Evolutionary conservation across 164 flowering plant genomes (phyloP).

Genomic region (Chimonanthus salicifolius): DNA sequence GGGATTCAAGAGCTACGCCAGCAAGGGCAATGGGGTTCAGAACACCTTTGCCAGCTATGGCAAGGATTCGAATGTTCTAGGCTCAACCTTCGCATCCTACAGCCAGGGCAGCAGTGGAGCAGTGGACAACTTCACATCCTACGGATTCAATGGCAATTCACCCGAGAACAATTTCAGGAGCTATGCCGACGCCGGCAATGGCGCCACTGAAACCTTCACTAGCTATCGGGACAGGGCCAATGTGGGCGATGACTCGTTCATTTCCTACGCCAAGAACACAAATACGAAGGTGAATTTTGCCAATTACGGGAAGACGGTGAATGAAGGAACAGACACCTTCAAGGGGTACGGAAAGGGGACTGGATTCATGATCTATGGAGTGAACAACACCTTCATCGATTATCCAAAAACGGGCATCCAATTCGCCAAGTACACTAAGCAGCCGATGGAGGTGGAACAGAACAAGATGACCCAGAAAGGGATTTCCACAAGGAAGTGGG

Average conservation of each 20-base stretch:
- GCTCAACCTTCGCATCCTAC: conserved; percentile 51
- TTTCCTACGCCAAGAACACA: conserved; percentile 53
- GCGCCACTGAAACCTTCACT: conserved; percentile 35
- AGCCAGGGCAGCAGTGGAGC: conserved; percentile 45
- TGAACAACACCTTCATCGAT: conserved; percentile 46
- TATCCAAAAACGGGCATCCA: conserved; percentile 33
- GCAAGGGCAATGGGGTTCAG: conserved; percentile 41
- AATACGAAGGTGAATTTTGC: conserved; percentile 40
- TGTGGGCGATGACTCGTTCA: conserved; percentile 63
- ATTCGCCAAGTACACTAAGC: conserved; percentile 37
- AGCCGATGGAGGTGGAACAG: neutral
- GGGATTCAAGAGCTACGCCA: conserved; percentile 53
- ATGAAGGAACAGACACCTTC: conserved; percentile 54
- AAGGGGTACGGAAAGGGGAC: conserved; percentile 50
- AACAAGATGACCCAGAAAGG: neutral
- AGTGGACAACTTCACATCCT: conserved; percentile 52
- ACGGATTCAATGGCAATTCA: conserved; percentile 44
- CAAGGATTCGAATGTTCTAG: conserved; percentile 37
- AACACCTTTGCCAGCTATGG: conserved; percentile 48
- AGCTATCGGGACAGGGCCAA: conserved; percentile 64
- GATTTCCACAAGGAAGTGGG: conserved; percentile 29
- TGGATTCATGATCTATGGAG: conserved; percentile 51
- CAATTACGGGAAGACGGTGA: conserved; percentile 70
- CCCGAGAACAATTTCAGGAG: conserved; percentile 51
- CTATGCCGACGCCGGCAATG: conserved; percentile 49